Percentiles rank a stretch among this genome's conserved stretches.
These are phyloP conservation scores for Hypoxylon intermedium DNA, from an alignment of 495 filamentous ascomycete genomes.

Conservation along the genomic window DNA sequence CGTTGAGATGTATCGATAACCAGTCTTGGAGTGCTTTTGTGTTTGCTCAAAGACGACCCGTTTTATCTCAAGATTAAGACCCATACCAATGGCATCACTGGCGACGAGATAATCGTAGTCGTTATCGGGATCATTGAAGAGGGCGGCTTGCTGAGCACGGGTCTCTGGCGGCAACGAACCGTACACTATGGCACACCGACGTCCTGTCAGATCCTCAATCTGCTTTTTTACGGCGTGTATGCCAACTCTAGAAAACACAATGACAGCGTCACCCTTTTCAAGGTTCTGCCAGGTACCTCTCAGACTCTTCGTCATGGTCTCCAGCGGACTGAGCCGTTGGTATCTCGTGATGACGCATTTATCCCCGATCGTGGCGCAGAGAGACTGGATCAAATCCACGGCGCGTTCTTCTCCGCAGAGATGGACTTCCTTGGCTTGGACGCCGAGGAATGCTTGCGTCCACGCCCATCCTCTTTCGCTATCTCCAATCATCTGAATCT, in stretches of 20 bases:
- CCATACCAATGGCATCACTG: constrained; percentile 98
- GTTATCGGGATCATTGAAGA: constrained; percentile 94
- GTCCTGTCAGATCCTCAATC: constrained; percentile 78
- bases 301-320: constrained; percentile 68
- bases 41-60: constrained; percentile 85
- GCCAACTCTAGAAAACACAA: constrained; percentile 79
- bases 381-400: constrained; percentile 77
- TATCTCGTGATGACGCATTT: constrained; percentile 81
- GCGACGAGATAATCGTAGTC: constrained; percentile 94
- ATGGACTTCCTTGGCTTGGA: constrained; percentile 87
- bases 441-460: constrained; percentile 89
- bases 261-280: constrained; percentile 87
- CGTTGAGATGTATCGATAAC: constrained; percentile 62
- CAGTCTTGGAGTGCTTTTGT: constrained; percentile 67
- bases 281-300: constrained; percentile 68
- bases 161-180: constrained; percentile 92
- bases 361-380: constrained; percentile 85
- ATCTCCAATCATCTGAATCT: constrained; percentile 96
- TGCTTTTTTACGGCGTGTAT: constrained; percentile 81
- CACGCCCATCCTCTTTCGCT: constrained; percentile 89
- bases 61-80: constrained; percentile 91
- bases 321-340: constrained; percentile 78
- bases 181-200: constrained; percentile 89
- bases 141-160: constrained; percentile 82
- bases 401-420: constrained; percentile 89